Evolutionary conservation across 768 basidiomycete species (phyloP).

Genomic region (Hirschioporus abietinus): DNA sequence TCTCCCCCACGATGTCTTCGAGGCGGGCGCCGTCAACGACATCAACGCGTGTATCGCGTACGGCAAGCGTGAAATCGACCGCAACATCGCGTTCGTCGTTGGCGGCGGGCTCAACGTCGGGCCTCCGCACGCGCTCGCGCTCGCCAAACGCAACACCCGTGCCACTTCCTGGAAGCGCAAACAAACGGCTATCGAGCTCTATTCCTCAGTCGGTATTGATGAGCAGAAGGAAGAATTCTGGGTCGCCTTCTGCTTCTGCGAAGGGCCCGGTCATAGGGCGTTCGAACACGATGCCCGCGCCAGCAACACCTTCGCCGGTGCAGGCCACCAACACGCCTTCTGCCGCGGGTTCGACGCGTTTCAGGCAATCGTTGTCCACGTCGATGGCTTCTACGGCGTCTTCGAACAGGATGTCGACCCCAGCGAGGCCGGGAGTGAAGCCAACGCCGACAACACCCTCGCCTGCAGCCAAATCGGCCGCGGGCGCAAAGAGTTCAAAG

Average conservation of each 20-base stretch:
- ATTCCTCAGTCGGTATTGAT: slow-evolving; percentile 17
- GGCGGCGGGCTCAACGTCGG: slow-evolving; percentile 26
- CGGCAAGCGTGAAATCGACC: slow-evolving; percentile 16
- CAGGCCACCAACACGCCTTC: slow-evolving; percentile 23
- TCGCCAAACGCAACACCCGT: slow-evolving; percentile 51
- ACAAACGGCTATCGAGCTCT: slow-evolving; percentile 30
- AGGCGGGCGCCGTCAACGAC: slow-evolving; percentile 41
- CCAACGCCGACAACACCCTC: slow-evolving; percentile 16
- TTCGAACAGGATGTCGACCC: slow-evolving; percentile 14
- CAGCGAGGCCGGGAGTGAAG: slow-evolving; percentile 9
- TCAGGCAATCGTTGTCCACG: slow-evolving; percentile 33
- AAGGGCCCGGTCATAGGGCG: neutral
- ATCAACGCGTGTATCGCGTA: slow-evolving; percentile 47
- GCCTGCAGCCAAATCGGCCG: neutral
- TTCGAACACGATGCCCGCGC: slow-evolving; percentile 2
- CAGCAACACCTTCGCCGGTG: slow-evolving; percentile 23
- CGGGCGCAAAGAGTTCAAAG: neutral
- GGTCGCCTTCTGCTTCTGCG: neutral
- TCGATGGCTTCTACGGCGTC: slow-evolving; percentile 27
- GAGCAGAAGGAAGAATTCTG: slow-evolving; percentile 6
- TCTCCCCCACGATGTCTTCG: neutral
- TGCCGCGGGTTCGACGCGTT: slow-evolving; percentile 23
- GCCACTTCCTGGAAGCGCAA: slow-evolving; percentile 26
- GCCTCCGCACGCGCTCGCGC: slow-evolving; percentile 27
- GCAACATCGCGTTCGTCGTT: slow-evolving; percentile 34